Evolutionary conservation across 192 early-diverging fungal species (phyloP).

Genomic region (Coemansia sp.): DNA sequence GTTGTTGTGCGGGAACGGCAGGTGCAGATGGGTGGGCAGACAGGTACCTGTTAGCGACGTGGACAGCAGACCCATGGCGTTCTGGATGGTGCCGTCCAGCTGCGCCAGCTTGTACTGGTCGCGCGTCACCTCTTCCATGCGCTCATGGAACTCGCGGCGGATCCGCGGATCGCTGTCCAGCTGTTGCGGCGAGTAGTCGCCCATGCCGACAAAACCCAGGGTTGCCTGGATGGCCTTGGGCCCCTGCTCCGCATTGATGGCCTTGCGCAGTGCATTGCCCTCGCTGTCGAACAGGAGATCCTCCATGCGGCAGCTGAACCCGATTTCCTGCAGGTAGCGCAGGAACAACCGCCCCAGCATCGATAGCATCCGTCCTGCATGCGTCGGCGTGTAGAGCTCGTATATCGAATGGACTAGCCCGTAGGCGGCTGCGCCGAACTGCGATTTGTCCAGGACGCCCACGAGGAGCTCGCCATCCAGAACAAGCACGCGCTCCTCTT

Average conservation of each 20-base stretch:
- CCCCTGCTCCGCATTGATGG: conserved; percentile 64
- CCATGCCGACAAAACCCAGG: conserved; percentile 72
- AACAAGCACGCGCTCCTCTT: conserved; percentile 78
- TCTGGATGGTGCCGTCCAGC: conserved; percentile 86
- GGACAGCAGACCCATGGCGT: conserved; percentile 78
- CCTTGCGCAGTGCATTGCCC: conserved; percentile 76
- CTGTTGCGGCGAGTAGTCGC: conserved; percentile 46
- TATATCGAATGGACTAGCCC: conserved; percentile 96
- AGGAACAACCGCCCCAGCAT: conserved; percentile 91
- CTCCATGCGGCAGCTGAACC: conserved; percentile 98
- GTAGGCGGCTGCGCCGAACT: conserved; percentile 89
- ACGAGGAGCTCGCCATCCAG: conserved; percentile 87
- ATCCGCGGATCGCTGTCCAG: conserved; percentile 37
- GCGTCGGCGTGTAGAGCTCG: conserved; percentile 87
- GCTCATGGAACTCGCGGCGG: conserved; percentile 61
- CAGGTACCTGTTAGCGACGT: conserved; percentile 43
- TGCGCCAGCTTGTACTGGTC: conserved; percentile 82
- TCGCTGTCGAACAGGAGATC: conserved; percentile 85
- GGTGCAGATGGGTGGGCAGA: conserved; percentile 42
- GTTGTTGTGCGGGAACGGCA: conserved; percentile 91
- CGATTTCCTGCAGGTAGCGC: conserved; percentile 81
- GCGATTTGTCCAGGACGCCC: conserved; percentile 95
- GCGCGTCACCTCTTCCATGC: conserved; percentile 86
- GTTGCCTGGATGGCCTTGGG: conserved; percentile 70
- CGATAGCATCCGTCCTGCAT: conserved; percentile 88